A percentile compares a stretch with the other conserved stretches of the same genome.
phyloP scores from a whole-genome alignment of 208 protist genomes.

The Leptomonas seymouri region DNA sequence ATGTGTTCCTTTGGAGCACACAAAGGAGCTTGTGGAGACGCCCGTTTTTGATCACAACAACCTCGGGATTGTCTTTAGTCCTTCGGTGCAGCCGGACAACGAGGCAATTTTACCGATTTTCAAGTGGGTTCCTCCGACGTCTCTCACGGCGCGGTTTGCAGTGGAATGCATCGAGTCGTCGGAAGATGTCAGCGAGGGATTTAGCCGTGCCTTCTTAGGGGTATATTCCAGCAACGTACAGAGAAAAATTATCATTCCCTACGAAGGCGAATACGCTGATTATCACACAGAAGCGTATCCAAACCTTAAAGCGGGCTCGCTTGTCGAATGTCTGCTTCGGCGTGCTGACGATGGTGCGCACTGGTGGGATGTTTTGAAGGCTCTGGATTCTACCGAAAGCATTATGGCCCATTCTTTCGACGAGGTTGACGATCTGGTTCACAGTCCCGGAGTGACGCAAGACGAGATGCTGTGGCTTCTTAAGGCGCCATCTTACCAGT shows the following conservation, averaged over 20 bases:
- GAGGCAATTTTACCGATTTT: constrained; percentile 30
- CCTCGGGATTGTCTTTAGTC: constrained; percentile 68
- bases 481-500: constrained; percentile 63
- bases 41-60: constrained; percentile 53
- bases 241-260: constrained; percentile 41
- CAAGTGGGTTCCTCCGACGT: constrained; percentile 59
- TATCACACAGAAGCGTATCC: constrained; percentile 53
- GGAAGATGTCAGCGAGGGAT: constrained; percentile 35
- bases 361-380: constrained; percentile 86
- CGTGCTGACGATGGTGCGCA: constrained; percentile 74
- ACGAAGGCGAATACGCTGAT: constrained; percentile 76
- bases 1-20: constrained; percentile 42
- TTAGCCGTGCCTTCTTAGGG: constrained; percentile 49
- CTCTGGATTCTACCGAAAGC: constrained; percentile 34
- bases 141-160: constrained; percentile 56
- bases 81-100: constrained; percentile 26
- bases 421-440: constrained; percentile 69
- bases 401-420: constrained; percentile 36
- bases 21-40: constrained; percentile 40
- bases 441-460: constrained; percentile 61
- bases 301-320: constrained; percentile 38
- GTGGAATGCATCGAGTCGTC: constrained; percentile 42
- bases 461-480: constrained; percentile 82
- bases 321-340: constrained; percentile 72
- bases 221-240: constrained; percentile 37